phyloP scores from a whole-genome alignment of 768 basidiomycete species.

The Stropharia rugosoannulata region DNA sequence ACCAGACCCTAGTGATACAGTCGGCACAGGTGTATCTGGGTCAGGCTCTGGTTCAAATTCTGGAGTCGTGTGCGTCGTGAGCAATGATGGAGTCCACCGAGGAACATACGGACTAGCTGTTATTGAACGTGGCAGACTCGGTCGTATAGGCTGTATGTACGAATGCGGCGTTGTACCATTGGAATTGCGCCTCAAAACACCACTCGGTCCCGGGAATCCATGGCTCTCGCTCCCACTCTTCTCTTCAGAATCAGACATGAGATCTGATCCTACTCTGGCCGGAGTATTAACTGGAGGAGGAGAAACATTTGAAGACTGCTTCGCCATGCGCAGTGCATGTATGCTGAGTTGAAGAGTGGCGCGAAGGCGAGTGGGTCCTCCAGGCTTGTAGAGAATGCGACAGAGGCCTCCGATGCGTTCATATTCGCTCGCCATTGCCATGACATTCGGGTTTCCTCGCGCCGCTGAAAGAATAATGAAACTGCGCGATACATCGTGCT shows the following conservation, averaged over 20 bases:
- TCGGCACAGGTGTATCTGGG: constrained; percentile 33
- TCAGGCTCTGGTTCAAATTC: constrained; percentile 30
- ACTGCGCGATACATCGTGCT: constrained; percentile 56
- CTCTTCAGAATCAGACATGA: too few relatives aligned
- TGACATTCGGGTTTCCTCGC: constrained; percentile 62
- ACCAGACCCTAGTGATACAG: constrained; percentile 53
- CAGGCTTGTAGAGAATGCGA: constrained; percentile 87
- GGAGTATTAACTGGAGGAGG: too few relatives aligned
- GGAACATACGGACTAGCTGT: constrained; percentile 41
- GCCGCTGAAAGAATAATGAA: constrained; percentile 76
- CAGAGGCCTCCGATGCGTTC: constrained; percentile 85
- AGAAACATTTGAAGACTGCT: constrained; percentile 22
- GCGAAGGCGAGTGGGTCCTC: constrained; percentile 76
- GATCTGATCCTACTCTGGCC: too few relatives aligned
- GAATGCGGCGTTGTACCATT: constrained; percentile 13
- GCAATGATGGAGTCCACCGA: neutral
- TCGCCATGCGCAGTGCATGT: constrained; percentile 52
- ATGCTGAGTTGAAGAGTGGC: constrained; percentile 63
- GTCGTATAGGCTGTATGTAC: neutral
- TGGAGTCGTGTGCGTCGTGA: constrained; percentile 1
- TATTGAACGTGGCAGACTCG: constrained; percentile 50
- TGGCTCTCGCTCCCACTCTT: neutral
- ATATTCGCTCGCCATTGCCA: constrained; percentile 66
- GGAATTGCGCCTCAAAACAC: constrained; percentile 33
- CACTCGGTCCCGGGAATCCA: too few relatives aligned